A percentile compares a stretch with the other conserved stretches of the same genome.
phyloP scores from a whole-genome alignment of 306 rosid genomes.

The Cercis canadensis region DNA sequence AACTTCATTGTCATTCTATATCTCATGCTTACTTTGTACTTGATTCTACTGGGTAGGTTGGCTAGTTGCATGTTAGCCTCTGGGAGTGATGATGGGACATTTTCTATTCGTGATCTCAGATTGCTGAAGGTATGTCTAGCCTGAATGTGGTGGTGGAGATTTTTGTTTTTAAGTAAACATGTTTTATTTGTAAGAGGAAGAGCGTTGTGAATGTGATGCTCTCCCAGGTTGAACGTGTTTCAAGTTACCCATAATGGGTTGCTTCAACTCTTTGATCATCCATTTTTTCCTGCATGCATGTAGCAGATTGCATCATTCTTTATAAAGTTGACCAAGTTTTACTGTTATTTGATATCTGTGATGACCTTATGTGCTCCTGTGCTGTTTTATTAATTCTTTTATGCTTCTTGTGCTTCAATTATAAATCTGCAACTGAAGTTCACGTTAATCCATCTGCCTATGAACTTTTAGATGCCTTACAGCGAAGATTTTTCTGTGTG shows the following conservation, averaged over 20 bases:
- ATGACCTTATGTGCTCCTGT: background rate
- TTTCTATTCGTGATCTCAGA: conserved; percentile 95
- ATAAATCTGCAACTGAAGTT: conserved; percentile 28
- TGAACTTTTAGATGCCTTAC: conserved; percentile 19
- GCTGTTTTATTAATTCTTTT: background rate
- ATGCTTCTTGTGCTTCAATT: conserved; percentile 1
- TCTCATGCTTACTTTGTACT: conserved; percentile 21
- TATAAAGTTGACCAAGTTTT: conserved; percentile 9
- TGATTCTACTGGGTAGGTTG: conserved; percentile 55
- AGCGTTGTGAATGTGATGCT: background rate
- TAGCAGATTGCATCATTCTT: conserved; percentile 1
- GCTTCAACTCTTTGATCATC: conserved; percentile 6
- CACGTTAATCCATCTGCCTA: background rate
- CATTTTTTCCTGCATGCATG: background rate
- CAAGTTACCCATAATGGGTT: conserved; percentile 3
- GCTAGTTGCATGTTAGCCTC: conserved; percentile 95
- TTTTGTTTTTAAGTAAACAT: background rate
- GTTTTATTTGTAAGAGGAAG: conserved; percentile 15
- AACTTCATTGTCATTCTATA: conserved; percentile 5
- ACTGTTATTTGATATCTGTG: background rate
- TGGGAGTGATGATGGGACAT: conserved; percentile 94
- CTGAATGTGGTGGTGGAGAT: conserved; percentile 1
- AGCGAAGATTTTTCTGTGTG: conserved; percentile 28
- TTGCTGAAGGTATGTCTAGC: conserved; percentile 64
- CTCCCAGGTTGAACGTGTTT: conserved; percentile 23